A percentile compares a stretch with the other conserved stretches of the same genome.
Evolutionary conservation across 176 grass and related monocot species (phyloP).

Genomic region (Oryza nivara): DNA sequence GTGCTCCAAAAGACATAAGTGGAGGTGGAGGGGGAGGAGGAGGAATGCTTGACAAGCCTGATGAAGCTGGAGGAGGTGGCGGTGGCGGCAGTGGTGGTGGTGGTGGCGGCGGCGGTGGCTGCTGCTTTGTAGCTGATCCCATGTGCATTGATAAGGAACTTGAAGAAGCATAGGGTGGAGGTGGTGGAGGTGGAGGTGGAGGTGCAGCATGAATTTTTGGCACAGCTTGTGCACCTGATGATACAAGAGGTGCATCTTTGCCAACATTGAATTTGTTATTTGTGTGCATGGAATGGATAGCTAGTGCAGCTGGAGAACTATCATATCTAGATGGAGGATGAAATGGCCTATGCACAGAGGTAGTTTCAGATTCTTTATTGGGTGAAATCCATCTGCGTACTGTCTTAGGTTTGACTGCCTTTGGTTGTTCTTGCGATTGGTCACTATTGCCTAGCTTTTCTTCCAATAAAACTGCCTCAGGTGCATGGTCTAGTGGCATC

Average conservation of each 20-base stretch:
- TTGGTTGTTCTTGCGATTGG: constrained; percentile 47
- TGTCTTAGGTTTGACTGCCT: constrained; percentile 54
- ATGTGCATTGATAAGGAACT: constrained; percentile 3
- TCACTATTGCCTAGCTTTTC: constrained; percentile 44
- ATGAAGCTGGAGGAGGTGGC: constrained; percentile 33
- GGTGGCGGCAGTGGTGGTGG: constrained; percentile 13
- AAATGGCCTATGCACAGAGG: constrained; percentile 61
- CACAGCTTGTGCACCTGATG: constrained; percentile 33
- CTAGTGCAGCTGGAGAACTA: constrained; percentile 81
- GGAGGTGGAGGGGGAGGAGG: constrained; percentile 2
- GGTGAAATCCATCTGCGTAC: constrained; percentile 77
- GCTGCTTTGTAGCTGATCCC: constrained; percentile 24
- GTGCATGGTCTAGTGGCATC: constrained; percentile 51
- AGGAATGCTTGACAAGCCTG: constrained; percentile 33
- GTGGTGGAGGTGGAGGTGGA: constrained; percentile 35
- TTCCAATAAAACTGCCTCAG: constrained; percentile 44
- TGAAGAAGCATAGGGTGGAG: constrained; percentile 26
- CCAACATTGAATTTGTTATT: constrained; percentile 42
- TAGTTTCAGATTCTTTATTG: constrained; percentile 70
- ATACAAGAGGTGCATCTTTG: constrained; percentile 26
- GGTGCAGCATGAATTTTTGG: constrained; percentile 32
- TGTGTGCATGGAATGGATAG: constrained; percentile 54
- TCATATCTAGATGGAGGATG: constrained; percentile 88
- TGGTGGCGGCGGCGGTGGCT: constrained; percentile 2
- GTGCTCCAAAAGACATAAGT: constrained; percentile 31